Base-by-base conservation (phyloP, 2,329 filamentous ascomycete species). In the Talaromyces sp. region DNA sequence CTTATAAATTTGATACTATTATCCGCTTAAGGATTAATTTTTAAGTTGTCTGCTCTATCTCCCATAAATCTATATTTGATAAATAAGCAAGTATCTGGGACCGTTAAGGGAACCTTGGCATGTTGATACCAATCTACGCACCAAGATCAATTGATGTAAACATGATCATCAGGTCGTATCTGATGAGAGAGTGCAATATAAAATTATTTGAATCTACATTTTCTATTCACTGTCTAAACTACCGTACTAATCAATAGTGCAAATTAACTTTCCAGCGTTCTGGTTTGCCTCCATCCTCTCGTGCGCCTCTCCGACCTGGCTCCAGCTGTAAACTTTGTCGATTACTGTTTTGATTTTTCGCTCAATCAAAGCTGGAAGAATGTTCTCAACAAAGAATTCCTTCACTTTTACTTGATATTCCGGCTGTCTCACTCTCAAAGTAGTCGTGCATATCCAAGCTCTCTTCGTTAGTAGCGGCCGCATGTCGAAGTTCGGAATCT, bases 391-490 rank as follows among this genome's bases (percentile, higher is more conserved):
- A 12, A 57, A 57, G 8, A 57, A 57, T 6, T 57, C 41, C 9
- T 41, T 21, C 6, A 57, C 41, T 17, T 43, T 32, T 8, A 35
- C 32, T 8, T 57, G 56, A 52, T 57, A 57, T 9, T 50, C 43
- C n/a, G 24, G n/a, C 9, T 48, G 24, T 19, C 56, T 31, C 41
- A 27, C 24, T 26, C 57, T 35, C 21, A 63, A 51, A 9, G 61
- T 63, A 24, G 60, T 63, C 12, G 55, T 56, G 50, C 54, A 32
- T 27, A 63, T 54, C 54, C 53, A 62, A 14, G 62, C 21, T 5
- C 61, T 17, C 60, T 63, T 63, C 29, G 58, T 59, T 32, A 63
- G 32, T 56, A 63, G 48, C 3, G 59, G 59, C 10, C 60, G 31
- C 24, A 63, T 31, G 31, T 62, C 46, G 19, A 63, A 62, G 24